Evolutionary conservation across 139 green algal species (phyloP), one percentile per base, ranked within the genome.

Genomic region (Micromonas commoda): DNA sequence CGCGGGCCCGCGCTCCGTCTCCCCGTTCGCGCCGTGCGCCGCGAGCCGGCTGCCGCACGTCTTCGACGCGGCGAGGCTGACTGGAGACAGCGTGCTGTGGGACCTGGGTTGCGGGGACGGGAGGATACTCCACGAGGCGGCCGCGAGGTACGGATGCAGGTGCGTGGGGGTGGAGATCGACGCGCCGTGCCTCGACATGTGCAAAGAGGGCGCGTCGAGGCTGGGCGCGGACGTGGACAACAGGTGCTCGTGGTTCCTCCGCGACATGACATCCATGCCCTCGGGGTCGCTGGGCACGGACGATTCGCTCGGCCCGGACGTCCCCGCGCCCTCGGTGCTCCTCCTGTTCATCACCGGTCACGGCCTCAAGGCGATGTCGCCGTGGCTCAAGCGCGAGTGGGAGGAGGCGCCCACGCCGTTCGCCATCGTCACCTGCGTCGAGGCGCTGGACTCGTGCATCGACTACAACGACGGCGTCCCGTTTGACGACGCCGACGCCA

Each of bases 101-200:
- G 71, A 78, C 71, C 51, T 78, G 21, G 71, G 71, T 5, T 68
- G 71, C 71, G 71, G 71, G 23, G 71, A 78, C 45, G 71, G 71
- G 13, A 6, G 39, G 3, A n/a, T 78, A 4, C 28, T 78, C 13
- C 3, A 60, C 45, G 45, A 78, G 5, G 71, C 71, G 6, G 71
- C 71, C 26, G 21, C 3, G 21, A 45, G 71, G 39, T 78, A 67
- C 71, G 39, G 39, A 26, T 64, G 45, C n/a, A 2, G 23, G 23
- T 64, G 39, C 45, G 71, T 78, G n/a, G 71, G 71, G 3, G 32
- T 76, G 32, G 69, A 76, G 69, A 26, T 64, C 69, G 69, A 76
- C 69, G 69, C 69, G 32, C 16, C 19, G 31, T 73, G 29, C 31
- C 31, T 73, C 13, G 4, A 13, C 6, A 6, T 5, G 66, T 54